A percentile compares a stretch with the other conserved stretches of the same genome.
Conservation (phyloP, 257 asterid species). For the Fraxinus anomala region DNA sequence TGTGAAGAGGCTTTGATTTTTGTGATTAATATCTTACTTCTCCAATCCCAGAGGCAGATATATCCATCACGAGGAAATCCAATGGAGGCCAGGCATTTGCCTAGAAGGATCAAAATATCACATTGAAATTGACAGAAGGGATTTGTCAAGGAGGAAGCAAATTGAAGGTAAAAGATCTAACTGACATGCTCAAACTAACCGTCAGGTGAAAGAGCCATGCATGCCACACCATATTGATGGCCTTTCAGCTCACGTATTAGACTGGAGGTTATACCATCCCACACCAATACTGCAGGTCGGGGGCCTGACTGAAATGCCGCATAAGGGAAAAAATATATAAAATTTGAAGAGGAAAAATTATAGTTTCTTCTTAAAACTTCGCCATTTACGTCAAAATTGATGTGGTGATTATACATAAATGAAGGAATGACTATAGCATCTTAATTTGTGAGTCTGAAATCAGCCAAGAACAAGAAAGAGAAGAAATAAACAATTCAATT, state of each 20-base stretch:
- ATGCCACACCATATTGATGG: slow-evolving; percentile 65
- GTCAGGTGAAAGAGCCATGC: slow-evolving; percentile 65
- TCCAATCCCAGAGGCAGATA: slow-evolving; percentile 71
- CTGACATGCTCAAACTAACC: slow-evolving; percentile 49
- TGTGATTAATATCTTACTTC: slow-evolving; percentile 43
- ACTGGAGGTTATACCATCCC: slow-evolving; percentile 50
- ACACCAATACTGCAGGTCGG: slow-evolving; percentile 57
- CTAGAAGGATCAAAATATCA: slow-evolving; percentile 33
- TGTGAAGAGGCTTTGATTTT: slow-evolving; percentile 52
- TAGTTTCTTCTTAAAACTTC: background rate
- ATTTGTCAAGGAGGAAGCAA: slow-evolving; percentile 17
- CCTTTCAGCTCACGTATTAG: slow-evolving; percentile 55
- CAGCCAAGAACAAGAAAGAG: background rate
- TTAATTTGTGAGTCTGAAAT: background rate
- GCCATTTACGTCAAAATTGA: background rate
- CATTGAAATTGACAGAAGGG: slow-evolving; percentile 11
- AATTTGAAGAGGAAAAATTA: background rate
- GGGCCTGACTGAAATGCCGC: slow-evolving; percentile 55
- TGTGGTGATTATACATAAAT: background rate
- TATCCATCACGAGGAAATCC: slow-evolving; percentile 69
- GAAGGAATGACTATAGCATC: background rate
- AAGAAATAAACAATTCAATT: background rate
- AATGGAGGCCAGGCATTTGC: slow-evolving; percentile 61
- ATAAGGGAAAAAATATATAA: slow-evolving; percentile 8
- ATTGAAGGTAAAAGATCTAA: slow-evolving; percentile 9